Conservation (phyloP, 768 basidiomycete species). For the Boletus rex-veris region DNA sequence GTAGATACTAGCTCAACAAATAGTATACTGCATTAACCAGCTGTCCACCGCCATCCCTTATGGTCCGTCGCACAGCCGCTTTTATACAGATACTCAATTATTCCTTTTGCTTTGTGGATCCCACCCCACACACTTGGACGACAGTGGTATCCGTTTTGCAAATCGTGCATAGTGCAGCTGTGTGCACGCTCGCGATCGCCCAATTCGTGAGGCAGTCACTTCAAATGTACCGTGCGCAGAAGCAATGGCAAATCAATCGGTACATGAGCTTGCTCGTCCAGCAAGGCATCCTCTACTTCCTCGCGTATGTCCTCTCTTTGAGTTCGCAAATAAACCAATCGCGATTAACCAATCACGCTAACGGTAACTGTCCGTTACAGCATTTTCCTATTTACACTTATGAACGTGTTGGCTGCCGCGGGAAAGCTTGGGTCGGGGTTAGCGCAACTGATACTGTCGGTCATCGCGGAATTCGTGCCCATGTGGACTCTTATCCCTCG, state of each 20-base stretch:
- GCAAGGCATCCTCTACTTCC: background rate
- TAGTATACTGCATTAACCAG: background rate
- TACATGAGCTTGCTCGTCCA: background rate
- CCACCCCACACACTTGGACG: background rate
- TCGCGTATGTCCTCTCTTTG: background rate
- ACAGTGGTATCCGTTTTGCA: background rate
- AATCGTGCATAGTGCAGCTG: background rate
- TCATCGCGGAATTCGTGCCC: background rate
- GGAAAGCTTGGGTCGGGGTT: background rate
- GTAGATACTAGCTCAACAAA: background rate
- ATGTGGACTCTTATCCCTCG: background rate
- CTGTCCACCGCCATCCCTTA: too few species aligned
- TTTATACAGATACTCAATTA: background rate
- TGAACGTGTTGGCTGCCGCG: background rate
- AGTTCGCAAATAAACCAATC: background rate
- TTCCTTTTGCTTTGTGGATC: background rate
- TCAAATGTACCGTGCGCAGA: background rate
- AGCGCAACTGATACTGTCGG: background rate
- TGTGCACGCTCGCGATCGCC: background rate
- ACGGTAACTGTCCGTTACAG: background rate
- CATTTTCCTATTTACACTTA: background rate
- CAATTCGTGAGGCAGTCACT: background rate
- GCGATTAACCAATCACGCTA: background rate
- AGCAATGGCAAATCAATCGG: background rate
- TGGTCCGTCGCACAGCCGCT: background rate